Evolutionary conservation across 768 basidiomycete genomes (phyloP), one percentile per base, ranked within the genome.

Genomic region (Chalciporus chontae): DNA sequence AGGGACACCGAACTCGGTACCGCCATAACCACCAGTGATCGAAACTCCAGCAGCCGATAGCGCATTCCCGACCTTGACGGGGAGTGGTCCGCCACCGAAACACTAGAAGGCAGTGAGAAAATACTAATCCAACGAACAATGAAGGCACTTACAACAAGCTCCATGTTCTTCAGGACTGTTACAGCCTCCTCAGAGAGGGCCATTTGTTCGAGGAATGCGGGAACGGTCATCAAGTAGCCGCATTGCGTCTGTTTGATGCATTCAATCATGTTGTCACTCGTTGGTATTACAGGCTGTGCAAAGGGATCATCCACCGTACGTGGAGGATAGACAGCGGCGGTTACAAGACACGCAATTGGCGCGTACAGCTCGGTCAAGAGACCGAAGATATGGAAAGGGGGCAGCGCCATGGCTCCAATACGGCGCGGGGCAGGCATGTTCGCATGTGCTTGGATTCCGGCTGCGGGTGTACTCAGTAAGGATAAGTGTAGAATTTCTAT

Each of bases 131-230:
- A 19, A 4, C 10, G 4, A 8, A 14, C 2, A 7, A 19, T 15
- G 8, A 24, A 40, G 36, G 2, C 10, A 64, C 66, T 8, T 43
- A 76, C 71, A 9, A 74, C 58, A 24, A 29, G 51, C 0, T 61
- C 42, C 1, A 73, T 15, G 6, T 50, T 53, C 34, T 54, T 60
- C n/a, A 74, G 47, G 4, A 59, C 26, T 2, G 62, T 54, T 2
- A 71, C 24, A 1, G 62, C 55, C 4, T 59, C 62, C 0, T 60
- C 42, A 1, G 66, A 67, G 1, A 43, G 32, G 1, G 55, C 63
- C 71, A 75, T 74, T 21, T 62, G 55, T 36, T 76, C 67, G 3
- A 78, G 47, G 10, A 78, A 59, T 0, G 70, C 40, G 0, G 77
- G 75, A 18, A 76, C 69, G 0, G 60, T 67, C 27, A 73, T 56